Conservation (phyloP, 1,284 basidiomycete species). For the Calocybe gambosa region DNA sequence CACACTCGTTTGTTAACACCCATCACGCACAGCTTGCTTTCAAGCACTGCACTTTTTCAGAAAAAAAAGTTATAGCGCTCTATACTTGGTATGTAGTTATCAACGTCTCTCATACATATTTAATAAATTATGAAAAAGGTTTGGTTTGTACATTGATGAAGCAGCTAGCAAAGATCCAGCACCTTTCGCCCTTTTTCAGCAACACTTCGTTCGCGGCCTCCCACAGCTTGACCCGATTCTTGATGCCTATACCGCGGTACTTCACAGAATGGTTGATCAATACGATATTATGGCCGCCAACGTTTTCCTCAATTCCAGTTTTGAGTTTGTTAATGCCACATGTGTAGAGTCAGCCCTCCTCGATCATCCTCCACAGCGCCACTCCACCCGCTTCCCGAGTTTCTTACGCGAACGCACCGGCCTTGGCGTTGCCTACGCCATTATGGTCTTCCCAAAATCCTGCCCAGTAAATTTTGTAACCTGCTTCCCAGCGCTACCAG, state of each 20-base stretch:
- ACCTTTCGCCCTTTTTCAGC: constrained; percentile 9
- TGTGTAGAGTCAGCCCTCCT: constrained; percentile 12
- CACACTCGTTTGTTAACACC: background rate
- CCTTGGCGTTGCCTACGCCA: constrained; percentile 8
- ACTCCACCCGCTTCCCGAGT: constrained; percentile 11
- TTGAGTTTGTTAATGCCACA: constrained; percentile 12
- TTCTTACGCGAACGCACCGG: constrained; percentile 15
- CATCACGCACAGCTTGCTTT: constrained; percentile 3
- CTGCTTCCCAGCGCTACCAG: constrained; percentile 13
- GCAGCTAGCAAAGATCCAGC: constrained; percentile 7
- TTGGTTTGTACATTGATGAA: constrained; percentile 20
- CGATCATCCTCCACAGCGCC: background rate
- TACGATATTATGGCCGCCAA: constrained; percentile 13
- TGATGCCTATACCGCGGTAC: constrained; percentile 9
- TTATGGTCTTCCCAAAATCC: constrained; percentile 15
- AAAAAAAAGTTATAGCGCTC: constrained; percentile 11
- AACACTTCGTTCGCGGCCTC: constrained; percentile 11
- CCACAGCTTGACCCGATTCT: constrained; percentile 16
- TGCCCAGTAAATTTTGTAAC: constrained; percentile 3
- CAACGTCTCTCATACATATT: background rate
- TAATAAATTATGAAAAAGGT: constrained; percentile 1
- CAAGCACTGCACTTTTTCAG: constrained; percentile 11
- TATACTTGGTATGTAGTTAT: constrained; percentile 11
- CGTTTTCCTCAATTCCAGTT: constrained; percentile 12
- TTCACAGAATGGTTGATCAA: constrained; percentile 9